Evolutionary conservation across 2,329 filamentous ascomycete genomes (phyloP).

Genomic region (Periconia sp.): DNA sequence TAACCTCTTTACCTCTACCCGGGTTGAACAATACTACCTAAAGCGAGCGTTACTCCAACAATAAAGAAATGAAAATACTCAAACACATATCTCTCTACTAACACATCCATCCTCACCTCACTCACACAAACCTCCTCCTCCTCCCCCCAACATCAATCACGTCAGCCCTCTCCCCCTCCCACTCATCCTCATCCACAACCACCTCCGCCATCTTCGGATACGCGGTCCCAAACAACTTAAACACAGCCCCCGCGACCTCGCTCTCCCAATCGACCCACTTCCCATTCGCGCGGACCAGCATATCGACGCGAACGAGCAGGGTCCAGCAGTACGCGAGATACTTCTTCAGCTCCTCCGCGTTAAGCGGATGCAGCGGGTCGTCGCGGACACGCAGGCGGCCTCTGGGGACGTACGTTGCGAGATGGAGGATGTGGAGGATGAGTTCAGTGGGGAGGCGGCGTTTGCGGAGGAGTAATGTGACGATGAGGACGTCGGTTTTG

Average conservation of each 20-base stretch:
- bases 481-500: conserved; percentile 6
- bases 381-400: not conserved
- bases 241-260: conserved; percentile 9
- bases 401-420: conserved; percentile 5
- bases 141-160: not conserved
- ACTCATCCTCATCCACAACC: not conserved
- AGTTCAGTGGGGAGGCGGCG: conserved; percentile 9
- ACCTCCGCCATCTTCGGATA: conserved; percentile 7
- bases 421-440: conserved; percentile 5
- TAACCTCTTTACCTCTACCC: too few species aligned
- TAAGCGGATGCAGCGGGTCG: conserved; percentile 10
- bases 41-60: too few species aligned
- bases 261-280: conserved; percentile 11
- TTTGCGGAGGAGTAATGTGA: conserved; percentile 2
- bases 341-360: conserved; percentile 9
- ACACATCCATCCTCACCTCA: too few species aligned
- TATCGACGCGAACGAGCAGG: conserved; percentile 8
- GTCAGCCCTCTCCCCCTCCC: not conserved
- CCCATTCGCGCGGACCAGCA: conserved; percentile 9
- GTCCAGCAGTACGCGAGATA: conserved; percentile 14
- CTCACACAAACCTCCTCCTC: conserved; percentile 1
- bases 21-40: too few species aligned
- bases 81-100: too few species aligned
- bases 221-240: conserved; percentile 7
- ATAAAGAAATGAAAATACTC: too few species aligned